Evolutionary conservation across 1,284 basidiomycete genomes (phyloP), one percentile per base, ranked within the genome.

Genomic region (Schizopora paradoxa): DNA sequence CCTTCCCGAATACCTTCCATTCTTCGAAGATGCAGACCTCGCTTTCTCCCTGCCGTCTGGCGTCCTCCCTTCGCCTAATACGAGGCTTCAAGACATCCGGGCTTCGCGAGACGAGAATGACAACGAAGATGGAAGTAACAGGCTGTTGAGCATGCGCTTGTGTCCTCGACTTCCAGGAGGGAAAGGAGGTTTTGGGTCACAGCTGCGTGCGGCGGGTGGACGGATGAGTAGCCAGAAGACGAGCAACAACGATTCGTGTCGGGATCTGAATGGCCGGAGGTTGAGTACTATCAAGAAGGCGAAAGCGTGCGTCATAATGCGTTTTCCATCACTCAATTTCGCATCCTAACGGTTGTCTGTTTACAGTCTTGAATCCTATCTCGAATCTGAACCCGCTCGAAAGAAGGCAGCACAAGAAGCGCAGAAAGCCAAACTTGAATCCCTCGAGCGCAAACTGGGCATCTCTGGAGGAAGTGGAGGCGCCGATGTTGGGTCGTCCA

Each of bases 201-300:
- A 97, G 72, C 75, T 99, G 53, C 81, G 95, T 61, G 95, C 96
- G 0, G 93, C 94, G 16, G 95, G 95, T 55, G 95, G 95, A 6
- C 81, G 94, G 33, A 99, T 99, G 96, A 92, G 89, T 58, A 88
- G 86, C 55, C 85, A 92, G 69, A 95, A 94, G 74, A 91, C 88
- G 29, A 90, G 75, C 60, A 98, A 98, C 67, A 93, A 92, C 56
- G 94, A 98, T 63, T 90, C 89, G 6, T 99, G 95, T 64, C 72
- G 95, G 35, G 96, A 99, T 61, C 73, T 99, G 39, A 92, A 80
- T 52, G 95, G 95, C 0, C 72, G 95, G 43, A 73, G 93, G 45
- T 67, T 99, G 21, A 92, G 90, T 55, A 96, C 94, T 0, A 81
- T 98, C 59, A 97, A 97, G 66, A 93, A 98, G 59, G 95, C 95